phyloP scores from a whole-genome alignment of 257 asterid species.

The Pogostemon cablin region DNA sequence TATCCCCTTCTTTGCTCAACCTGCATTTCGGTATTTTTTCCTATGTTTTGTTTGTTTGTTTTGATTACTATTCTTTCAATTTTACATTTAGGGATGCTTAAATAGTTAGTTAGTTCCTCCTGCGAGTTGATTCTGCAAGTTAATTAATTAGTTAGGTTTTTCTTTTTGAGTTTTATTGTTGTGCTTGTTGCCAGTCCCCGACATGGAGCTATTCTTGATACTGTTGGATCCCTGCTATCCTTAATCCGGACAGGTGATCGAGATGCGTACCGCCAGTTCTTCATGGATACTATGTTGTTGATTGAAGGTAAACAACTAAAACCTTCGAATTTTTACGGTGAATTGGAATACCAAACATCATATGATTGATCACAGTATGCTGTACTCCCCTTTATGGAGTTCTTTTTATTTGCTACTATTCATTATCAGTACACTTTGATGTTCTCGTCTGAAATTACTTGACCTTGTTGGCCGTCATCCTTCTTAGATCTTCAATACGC shows the following conservation, averaged over 20 bases:
- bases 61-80: background rate
- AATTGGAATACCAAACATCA: conserved; percentile 5
- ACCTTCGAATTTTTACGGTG: background rate
- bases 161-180: background rate
- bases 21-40: conserved; percentile 61
- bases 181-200: conserved; percentile 51
- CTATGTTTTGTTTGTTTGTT: background rate
- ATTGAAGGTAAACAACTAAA: conserved; percentile 58
- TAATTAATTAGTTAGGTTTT: conserved; percentile 7
- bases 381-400: conserved; percentile 4
- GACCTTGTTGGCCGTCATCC: conserved; percentile 24
- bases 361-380: background rate
- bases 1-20: conserved; percentile 69
- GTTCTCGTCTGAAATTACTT: conserved; percentile 25
- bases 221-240: conserved; percentile 71
- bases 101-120: background rate
- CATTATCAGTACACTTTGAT: conserved; percentile 13
- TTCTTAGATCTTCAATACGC: conserved; percentile 54
- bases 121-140: background rate
- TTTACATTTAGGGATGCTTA: background rate
- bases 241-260: conserved; percentile 85
- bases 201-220: conserved; percentile 68
- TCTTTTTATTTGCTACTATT: conserved; percentile 1
- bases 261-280: conserved; percentile 79
- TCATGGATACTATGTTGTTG: conserved; percentile 67